Conservation (phyloP, 257 asterid species). For the Echium plantagineum region DNA sequence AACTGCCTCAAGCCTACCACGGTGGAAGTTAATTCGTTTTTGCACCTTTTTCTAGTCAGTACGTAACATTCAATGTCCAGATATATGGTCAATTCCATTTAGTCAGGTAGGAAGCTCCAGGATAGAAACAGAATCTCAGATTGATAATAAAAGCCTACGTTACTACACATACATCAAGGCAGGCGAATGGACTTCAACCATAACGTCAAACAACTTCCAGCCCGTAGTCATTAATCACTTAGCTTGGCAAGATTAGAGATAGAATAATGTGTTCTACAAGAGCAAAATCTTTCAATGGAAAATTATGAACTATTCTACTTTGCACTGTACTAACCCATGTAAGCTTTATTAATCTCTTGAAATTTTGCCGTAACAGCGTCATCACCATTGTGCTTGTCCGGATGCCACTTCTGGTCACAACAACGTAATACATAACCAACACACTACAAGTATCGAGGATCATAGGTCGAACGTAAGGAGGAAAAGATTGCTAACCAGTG, state of each 20-base stretch:
- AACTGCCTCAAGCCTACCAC: background rate
- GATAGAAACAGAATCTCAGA: background rate
- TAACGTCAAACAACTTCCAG: background rate
- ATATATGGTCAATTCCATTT: background rate
- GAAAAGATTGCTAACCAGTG: constrained; percentile 41
- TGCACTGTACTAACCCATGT: constrained; percentile 24
- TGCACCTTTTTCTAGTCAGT: background rate
- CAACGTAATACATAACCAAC: background rate
- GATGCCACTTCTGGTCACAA: constrained; percentile 65
- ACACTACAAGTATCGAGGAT: background rate
- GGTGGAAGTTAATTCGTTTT: background rate
- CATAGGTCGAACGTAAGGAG: constrained; percentile 7
- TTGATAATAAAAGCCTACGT: background rate
- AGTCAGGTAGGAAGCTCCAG: background rate
- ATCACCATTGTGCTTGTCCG: constrained; percentile 53
- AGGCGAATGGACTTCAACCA: background rate
- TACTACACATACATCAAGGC: background rate
- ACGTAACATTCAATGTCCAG: too few relatives aligned
- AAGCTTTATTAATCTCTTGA: constrained; percentile 64
- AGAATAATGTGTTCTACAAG: background rate
- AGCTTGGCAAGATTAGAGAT: background rate
- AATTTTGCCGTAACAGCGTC: constrained; percentile 39
- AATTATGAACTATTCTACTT: background rate
- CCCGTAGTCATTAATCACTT: background rate
- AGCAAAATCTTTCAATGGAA: background rate